Evolutionary conservation across 345 rosid genomes (phyloP).

Genomic region (Brassica rapa): DNA sequence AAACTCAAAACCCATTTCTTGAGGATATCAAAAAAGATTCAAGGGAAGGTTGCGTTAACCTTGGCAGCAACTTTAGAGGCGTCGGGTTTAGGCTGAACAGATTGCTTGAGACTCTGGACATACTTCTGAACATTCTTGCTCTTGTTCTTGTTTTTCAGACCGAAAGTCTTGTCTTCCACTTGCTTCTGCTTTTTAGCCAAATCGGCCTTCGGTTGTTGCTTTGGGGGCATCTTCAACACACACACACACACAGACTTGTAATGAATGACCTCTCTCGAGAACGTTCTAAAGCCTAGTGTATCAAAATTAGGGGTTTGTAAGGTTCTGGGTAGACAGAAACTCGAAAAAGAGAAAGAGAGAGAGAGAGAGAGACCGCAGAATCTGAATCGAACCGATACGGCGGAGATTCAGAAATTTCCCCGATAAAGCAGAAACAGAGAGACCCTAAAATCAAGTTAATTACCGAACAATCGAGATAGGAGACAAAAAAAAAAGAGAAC

Average conservation of each 20-base stretch:
- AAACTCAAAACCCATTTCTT: neutral
- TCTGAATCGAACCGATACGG: neutral
- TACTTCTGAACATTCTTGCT: slow-evolving; percentile 95
- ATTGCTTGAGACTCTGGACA: slow-evolving; percentile 77
- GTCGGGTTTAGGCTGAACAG: slow-evolving; percentile 81
- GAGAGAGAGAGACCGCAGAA: neutral
- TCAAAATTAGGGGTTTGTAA: neutral
- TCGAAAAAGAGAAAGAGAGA: neutral
- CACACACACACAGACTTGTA: neutral
- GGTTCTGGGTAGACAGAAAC: neutral
- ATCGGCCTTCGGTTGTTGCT: slow-evolving; percentile 83
- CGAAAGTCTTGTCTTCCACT: slow-evolving; percentile 94
- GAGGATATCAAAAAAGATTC: neutral
- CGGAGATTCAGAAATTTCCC: neutral
- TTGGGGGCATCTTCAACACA: slow-evolving; percentile 68
- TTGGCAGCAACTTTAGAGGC: slow-evolving; percentile 66
- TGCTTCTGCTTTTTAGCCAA: slow-evolving; percentile 89
- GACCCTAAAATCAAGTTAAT: too few relatives aligned
- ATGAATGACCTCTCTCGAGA: neutral
- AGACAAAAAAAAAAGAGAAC: neutral
- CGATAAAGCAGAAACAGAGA: neutral
- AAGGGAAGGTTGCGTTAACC: slow-evolving; percentile 43
- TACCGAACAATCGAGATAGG: neutral
- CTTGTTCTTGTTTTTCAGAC: slow-evolving; percentile 91
- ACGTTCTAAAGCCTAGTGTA: neutral